phyloP scores from a whole-genome alignment of 1,139 yeast species.

The Taphrina populina region DNA sequence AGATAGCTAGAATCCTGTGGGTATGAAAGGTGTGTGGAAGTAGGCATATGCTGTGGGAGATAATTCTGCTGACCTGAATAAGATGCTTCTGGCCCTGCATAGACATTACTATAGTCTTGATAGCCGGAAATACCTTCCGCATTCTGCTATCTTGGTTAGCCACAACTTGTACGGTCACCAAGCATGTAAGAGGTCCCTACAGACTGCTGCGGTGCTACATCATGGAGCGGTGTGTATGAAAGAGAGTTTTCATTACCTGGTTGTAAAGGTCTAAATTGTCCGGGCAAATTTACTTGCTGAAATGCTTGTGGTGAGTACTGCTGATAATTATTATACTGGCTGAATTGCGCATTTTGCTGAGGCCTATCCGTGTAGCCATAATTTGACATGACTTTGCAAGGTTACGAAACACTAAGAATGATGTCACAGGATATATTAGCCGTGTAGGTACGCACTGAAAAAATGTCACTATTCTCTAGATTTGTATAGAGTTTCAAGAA shows the following conservation, averaged over 20 bases:
- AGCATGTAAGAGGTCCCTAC: background rate
- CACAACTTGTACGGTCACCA: background rate
- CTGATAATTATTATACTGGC: constrained; percentile 6
- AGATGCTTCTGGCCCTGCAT: background rate
- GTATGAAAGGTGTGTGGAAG: no score
- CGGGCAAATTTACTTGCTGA: background rate
- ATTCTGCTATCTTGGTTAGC: background rate
- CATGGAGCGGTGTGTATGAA: background rate
- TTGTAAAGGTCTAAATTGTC: constrained; percentile 1
- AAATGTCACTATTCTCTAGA: no score
- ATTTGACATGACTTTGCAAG: background rate
- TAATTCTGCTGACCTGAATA: background rate
- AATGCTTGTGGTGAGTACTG: constrained; percentile 15
- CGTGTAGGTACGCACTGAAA: no score
- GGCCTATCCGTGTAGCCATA: constrained; percentile 1
- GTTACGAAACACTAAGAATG: no score
- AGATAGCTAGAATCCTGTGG: no score
- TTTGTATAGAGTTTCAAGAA: no score
- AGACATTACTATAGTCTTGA: constrained; percentile 6
- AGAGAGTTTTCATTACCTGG: background rate
- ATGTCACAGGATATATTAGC: no score
- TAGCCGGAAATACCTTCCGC: background rate
- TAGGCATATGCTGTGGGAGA: background rate
- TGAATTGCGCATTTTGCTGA: constrained; percentile 3
- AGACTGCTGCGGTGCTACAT: constrained; percentile 2